phyloP scores from a whole-genome alignment of 1,139 yeast species.

The Debaryomycetaceae sp. region DNA sequence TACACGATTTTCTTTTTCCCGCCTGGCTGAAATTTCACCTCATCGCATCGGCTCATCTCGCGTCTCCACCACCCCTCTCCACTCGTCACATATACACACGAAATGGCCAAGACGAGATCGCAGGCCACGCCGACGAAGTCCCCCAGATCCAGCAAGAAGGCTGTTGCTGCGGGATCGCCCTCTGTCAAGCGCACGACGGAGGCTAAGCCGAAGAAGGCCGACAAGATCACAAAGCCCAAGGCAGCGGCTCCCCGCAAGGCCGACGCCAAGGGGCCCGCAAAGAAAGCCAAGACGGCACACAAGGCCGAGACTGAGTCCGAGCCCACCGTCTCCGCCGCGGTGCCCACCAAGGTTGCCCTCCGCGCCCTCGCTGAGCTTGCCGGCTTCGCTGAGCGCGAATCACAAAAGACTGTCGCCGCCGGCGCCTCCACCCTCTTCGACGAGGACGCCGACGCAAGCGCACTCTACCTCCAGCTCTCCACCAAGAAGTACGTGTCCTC shows the following conservation, averaged over 20 bases:
- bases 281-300: constrained; percentile 2
- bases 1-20: not conserved
- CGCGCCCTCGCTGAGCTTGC: constrained; percentile 53
- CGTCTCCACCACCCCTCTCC: too few species aligned
- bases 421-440: constrained; percentile 31
- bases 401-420: too few species aligned
- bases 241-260: constrained; percentile 1
- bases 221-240: constrained; percentile 4
- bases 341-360: constrained; percentile 19
- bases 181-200: constrained; percentile 14
- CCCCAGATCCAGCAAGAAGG: constrained; percentile 16
- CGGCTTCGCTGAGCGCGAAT: constrained; percentile 28
- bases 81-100: not conserved
- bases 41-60: too few species aligned
- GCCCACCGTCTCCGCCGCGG: constrained; percentile 9
- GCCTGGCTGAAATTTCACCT: too few species aligned
- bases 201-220: constrained; percentile 6
- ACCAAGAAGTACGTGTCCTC: constrained; percentile 60
- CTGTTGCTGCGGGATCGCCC: constrained; percentile 18
- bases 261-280: not conserved
- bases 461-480: constrained; percentile 56
- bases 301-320: constrained; percentile 4
- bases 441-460: constrained; percentile 48
- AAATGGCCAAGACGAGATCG: constrained; percentile 32
- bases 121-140: constrained; percentile 22